Base-by-base conservation (phyloP, 2,329 filamentous ascomycete species). In the Cladosporium austrohemisphaericum region DNA sequence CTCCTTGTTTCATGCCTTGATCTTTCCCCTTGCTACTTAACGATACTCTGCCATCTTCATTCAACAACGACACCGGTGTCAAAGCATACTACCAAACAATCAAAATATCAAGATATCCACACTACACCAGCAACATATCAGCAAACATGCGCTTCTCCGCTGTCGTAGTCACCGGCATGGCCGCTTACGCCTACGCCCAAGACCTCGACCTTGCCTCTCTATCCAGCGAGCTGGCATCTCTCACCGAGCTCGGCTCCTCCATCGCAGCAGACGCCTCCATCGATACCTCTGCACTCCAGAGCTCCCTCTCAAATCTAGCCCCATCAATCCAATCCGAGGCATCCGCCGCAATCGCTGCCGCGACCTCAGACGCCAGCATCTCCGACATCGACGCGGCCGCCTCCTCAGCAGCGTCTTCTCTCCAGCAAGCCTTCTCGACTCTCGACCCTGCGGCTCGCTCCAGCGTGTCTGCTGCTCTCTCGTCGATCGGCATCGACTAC, bases 391-490 rank as follows among this genome's bases (percentile, higher is more conserved):
- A 13, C 14, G 18, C 35, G 14, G 22, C 8, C 4, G 35, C 20
- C 18, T 38, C 35, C 35, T 6, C 8, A 13, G 35, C 35, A 18
- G 19, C 14, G 7, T n/a, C 18, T 3, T 38, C 35, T 6, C 18
- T 38, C 20, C 18, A 23, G 10, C 5, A 19, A 11, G 29, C 29
- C n/a, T 25, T 23, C 16, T 22, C 41, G 9, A 33, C 28, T 4
- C 20, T 45, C 6, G 18, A 45, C 5, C 41, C 41, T 16, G 41
- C 29, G 3, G 41, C 18, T 26, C 41, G 31, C 20, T 45, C 41
- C 8, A 45, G 41, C 20, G 41, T 45, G 6, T 14, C 29, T 25
- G 18, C 41, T 16, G 41, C 28, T 3, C 31, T 45, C 20, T 45
- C 41, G 1, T 33, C 41, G 6, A 2, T 6, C 5, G 41, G 41